Base-by-base conservation (phyloP, 345 rosid genomes). In the Chamaenerion angustifolium region DNA sequence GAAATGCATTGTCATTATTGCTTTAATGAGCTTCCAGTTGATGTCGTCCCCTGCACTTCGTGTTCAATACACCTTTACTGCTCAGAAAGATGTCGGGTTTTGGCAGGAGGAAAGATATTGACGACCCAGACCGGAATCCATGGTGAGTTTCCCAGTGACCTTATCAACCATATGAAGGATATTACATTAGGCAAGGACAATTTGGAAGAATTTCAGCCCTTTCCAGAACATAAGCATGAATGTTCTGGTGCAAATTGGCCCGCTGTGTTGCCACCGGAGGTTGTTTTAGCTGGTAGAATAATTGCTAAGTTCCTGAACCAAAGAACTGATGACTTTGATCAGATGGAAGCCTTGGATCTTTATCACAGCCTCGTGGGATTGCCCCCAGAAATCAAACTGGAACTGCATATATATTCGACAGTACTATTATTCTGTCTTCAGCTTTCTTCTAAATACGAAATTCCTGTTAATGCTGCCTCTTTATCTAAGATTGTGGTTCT, bases 1-100 rank as follows among this genome's bases (percentile, higher is more conserved):
- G 80, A 78, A 67, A 71, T 81, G 13, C 82, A 85, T 59, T 88
- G 93, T 60, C 97, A 85, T 61, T 80, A 75, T 73, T 85, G 97
- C 79, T 65, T 88, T 57, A 78, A 75, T 69, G 81, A 82, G 67
- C 66, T 88, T 41, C 89, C 89, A 11, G 68, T 58, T 42, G 95
- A 88, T 63, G 46, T 58, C n/a, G 69, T 88, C 60, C 93, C 88
- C 35, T 85, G 95, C 61, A 43, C 67, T 40, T 75, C 78, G 42
- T 88, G 97, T 72, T 73, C 93, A 48, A 63, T 78, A 55, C 71
- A 92, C 57, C 53, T 75, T 49, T 88, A 85, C 69, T 88, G 95
- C 70, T 88, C 95, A 35, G 72, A 76, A 61, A 61, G 57, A 64
- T 88, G 95, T 66, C 81, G 62, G 64, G 44, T 59, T 42, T 73